Percentiles rank a stretch among this genome's conserved stretches.
Conservation (phyloP, 2,329 filamentous ascomycete species). For the Verticillium alfalfae region DNA sequence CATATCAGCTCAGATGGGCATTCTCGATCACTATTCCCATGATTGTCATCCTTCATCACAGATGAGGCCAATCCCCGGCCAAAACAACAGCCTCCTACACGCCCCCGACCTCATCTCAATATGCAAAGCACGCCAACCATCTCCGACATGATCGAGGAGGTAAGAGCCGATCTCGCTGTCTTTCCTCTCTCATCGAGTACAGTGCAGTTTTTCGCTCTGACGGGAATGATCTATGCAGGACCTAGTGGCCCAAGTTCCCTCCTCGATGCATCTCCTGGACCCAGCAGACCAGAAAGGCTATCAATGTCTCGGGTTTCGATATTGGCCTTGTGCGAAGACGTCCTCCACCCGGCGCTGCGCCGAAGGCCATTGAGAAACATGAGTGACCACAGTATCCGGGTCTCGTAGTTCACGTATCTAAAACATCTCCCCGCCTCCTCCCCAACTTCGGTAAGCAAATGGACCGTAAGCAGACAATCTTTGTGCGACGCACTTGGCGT, state of each 20-base stretch:
- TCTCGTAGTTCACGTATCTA: not conserved
- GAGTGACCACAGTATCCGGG: not conserved
- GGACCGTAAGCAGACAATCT: not conserved
- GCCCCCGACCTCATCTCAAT: not conserved
- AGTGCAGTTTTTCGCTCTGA: not conserved
- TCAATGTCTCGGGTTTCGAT: conserved; percentile 11
- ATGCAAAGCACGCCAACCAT: conserved; percentile 7
- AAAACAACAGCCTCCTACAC: not conserved
- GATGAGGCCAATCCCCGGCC: conserved; percentile 14
- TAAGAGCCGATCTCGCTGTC: not conserved
- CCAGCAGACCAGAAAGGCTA: not conserved
- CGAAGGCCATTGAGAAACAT: not conserved
- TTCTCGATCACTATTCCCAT: conserved; percentile 6
- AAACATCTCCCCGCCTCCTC: not conserved
- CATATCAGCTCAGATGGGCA: conserved; percentile 5
- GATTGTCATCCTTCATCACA: conserved; percentile 4
- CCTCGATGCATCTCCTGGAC: not conserved
- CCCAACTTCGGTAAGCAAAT: not conserved
- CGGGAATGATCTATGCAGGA: not conserved
- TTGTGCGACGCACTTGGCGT: not conserved
- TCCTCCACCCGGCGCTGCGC: not conserved
- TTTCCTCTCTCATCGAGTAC: not conserved
- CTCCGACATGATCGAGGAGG: not conserved
- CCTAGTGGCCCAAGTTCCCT: not conserved
- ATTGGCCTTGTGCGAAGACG: not conserved